Base-by-base conservation (phyloP, 805 yeast genomes). In the Sungouiella thailandica region DNA sequence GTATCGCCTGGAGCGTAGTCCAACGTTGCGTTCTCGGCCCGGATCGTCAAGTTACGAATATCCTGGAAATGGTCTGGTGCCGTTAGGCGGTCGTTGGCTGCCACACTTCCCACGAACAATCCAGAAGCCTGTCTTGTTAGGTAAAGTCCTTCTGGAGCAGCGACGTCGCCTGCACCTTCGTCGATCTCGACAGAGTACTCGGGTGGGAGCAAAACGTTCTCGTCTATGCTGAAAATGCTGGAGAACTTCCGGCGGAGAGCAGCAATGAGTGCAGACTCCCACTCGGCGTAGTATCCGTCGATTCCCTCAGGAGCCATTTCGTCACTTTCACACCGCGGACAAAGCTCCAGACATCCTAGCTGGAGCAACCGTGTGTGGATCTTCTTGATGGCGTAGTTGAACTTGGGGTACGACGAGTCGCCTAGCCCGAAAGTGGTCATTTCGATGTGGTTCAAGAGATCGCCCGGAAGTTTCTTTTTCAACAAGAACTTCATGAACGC, bases 371-470 rank as follows among this genome's bases (percentile, higher is more conserved):
- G 68, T 15, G 78, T 72, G 54, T 90, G 95, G 12, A 93, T 58
- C 50, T 90, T 89, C 40, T 80, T 74, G 23, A 83, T 75, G n/a
- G 96, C 96, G 68, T 79, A 80, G 58, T 93, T 90, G 60, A 77
- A 93, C 43, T 82, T 75, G 4, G 94, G 85, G 54, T 93, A 93
- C 1, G 95, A 81, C 1, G 95, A 81, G 56, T 93, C 97, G 17
- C 99, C 99, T 2, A 93, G 60, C 0, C 98, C 99, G 51, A 93
- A 83, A 2, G 87, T 72, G 2, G 90, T 74, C 44, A 88, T 68
- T 12, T 63, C 57, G 8, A 85, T 46, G 50, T 80, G 84, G 41
- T 70, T 69, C 25, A 90, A 60, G 19, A 86, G 60, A 46, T 76
- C 76, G 0, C 44, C 18, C 0, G 63, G 93, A 6, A 90, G 70